Conservation (phyloP, 345 rosid genomes). For the Eucalyptus polybractea region DNA sequence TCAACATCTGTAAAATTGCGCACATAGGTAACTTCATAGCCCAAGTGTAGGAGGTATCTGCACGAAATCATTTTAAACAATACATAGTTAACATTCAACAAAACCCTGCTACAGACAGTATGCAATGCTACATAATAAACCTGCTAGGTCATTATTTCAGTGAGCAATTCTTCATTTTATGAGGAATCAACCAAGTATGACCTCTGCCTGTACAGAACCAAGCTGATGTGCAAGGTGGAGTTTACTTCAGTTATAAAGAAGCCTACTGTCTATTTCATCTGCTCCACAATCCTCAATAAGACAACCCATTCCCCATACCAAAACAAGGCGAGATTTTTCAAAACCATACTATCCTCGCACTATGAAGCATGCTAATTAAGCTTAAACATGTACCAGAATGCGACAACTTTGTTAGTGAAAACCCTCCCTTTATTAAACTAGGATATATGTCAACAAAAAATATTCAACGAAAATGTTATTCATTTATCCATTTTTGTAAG, state of each 20-base stretch:
- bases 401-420: neutral
- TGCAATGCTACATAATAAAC: neutral
- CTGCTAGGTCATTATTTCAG: neutral
- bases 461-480: neutral
- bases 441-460: neutral
- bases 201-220: neutral
- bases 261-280: neutral
- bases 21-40: constrained; percentile 64
- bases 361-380: neutral
- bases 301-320: neutral
- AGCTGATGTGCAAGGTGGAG: neutral
- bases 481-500: neutral
- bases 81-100: neutral
- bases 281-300: neutral
- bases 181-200: neutral
- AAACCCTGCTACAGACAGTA: neutral
- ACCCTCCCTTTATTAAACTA: neutral
- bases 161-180: neutral
- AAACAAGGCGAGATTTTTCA: neutral
- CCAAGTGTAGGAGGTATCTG: constrained; percentile 61
- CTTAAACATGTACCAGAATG: neutral
- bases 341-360: neutral
- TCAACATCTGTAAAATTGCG: constrained; percentile 91
- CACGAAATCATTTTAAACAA: constrained; percentile 1
- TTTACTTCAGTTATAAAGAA: neutral